Evolutionary conservation across 768 basidiomycete species (phyloP), one percentile per base, ranked within the genome.

Genomic region (Paxillus ammoniavirescens): DNA sequence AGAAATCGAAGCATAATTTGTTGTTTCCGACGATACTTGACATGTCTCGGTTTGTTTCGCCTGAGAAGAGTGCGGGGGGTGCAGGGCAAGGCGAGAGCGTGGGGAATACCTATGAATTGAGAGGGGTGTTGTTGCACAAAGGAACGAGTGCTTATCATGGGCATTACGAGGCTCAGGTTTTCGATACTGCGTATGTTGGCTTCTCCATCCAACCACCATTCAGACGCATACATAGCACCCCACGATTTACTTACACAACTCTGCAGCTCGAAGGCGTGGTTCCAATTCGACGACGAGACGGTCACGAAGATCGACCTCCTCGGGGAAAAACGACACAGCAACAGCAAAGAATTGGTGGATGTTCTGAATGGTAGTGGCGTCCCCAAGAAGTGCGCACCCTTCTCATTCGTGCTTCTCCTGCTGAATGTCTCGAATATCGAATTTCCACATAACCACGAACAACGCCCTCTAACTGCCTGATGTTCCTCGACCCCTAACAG

Each of bases 121-220:
- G 86, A 48, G 95, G 91, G 3, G 83, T 98, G 9, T 72, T 98
- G 10, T 69, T 93, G 53, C 96, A 98, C 73, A 92, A 91, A 64
- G 96, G 96, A 5, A 62, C 81, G n/a, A 94, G 91, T 67, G 96
- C 95, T 31, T 90, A 97, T 72, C 86, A 89, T 59, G 91, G 91
- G 4, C 91, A 93, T 66, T 93, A 94, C 64, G 89, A 91, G 67
- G 90, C 89, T 13, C 89, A 92, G 63, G 89, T 92, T 17, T 83
- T 84, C 61, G 90, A 93, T 65, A 71, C 72, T 18, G 70, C 72
- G 91, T 93, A 62, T 51, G 83, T 73, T 43, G 26, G 17, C 13
- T 30, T 18, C 14, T 38, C 15, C 17, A 8, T 42, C 28, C 21
- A 30, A 31, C 46, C 26, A 9, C 31, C 12, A 7, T 3, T 33